Base-by-base conservation (phyloP, 2,329 filamentous ascomycete species). In the Stagonosporopsis chrysanthemi region DNA sequence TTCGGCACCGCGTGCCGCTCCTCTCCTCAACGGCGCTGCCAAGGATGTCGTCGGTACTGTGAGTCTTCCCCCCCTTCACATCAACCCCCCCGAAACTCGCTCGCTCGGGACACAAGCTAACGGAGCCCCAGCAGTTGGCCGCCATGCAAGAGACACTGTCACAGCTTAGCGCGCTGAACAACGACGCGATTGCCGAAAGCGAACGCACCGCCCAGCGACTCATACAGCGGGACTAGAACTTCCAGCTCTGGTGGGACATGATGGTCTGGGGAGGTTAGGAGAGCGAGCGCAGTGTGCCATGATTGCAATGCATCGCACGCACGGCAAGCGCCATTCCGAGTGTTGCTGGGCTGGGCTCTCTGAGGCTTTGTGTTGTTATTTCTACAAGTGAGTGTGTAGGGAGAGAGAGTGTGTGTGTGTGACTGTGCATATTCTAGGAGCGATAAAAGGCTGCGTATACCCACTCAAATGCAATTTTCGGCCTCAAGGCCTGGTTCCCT, bases 121-220 rank as follows among this genome's bases (percentile, higher is more conserved):
- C 60, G 60, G 61, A 59, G 65, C 56, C n/a, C 51, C 68, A 75
- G 72, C 74, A 76, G 74, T 71, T 76, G 60, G 74, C 74, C 52
- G 71, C 71, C 42, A 76, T 76, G 74, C 71, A 75, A 56, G 68
- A 72, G 58, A 72, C 74, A 5, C 52, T 76, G 3, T 67, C 64
- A 6, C 74, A 76, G 53, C 70, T 76, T 6, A 66, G 58, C 26
- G 72, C 75, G 23, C 62, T 76, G 6, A 76, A 76, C 45, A 69
- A 75, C 24, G 73, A 74, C 7, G 68, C 66, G 1, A 71, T 76
- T 46, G 61, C 60, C 2, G 74, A 76, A 50, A 74, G 71, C 56
- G 71, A 72, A 15, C 58, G 68, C 29, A 73, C 73, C 0, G 73
- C 72, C 2, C 62, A 68, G 38, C 66, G 61, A 43, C 68, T 76